Evolutionary conservation across 192 early-diverging fungal genomes (phyloP).

Genomic region (Coemansia sp.): DNA sequence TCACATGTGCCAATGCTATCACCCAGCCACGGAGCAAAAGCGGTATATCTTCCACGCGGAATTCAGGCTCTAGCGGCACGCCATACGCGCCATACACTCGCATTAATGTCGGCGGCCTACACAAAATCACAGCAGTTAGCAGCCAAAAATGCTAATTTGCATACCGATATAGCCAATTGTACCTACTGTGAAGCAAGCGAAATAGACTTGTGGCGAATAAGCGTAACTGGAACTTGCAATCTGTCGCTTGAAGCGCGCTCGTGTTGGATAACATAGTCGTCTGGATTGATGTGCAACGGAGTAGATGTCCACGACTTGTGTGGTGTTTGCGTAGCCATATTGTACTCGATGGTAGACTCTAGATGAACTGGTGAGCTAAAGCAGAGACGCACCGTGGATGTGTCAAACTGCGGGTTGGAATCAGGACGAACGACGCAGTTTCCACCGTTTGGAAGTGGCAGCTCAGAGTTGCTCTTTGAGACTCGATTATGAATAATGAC

Average conservation of each 20-base stretch:
- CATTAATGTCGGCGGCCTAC: constrained; percentile 57
- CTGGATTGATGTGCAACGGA: constrained; percentile 31
- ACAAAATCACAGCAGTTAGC: not conserved
- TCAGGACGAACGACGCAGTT: constrained; percentile 61
- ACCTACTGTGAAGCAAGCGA: constrained; percentile 17
- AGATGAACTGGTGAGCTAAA: constrained; percentile 65
- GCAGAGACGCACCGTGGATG: constrained; percentile 26
- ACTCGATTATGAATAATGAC: constrained; percentile 35
- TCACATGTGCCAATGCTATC: constrained; percentile 78
- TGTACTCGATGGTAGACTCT: constrained; percentile 68
- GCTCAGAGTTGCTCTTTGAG: constrained; percentile 12
- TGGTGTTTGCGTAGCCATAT: constrained; percentile 50
- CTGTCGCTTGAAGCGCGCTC: constrained; percentile 26
- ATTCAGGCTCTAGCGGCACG: constrained; percentile 70
- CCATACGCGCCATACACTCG: constrained; percentile 85
- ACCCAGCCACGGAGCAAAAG: constrained; percentile 78
- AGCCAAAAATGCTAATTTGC: not conserved
- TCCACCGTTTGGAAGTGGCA: constrained; percentile 32
- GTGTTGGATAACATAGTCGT: constrained; percentile 29
- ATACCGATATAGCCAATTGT: not conserved
- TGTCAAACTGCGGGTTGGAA: constrained; percentile 61
- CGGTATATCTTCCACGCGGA: constrained; percentile 72
- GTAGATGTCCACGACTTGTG: constrained; percentile 33
- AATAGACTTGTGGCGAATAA: constrained; percentile 57
- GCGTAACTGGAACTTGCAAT: constrained; percentile 62